phyloP scores from a whole-genome alignment of 1,284 basidiomycete genomes.

The Puccinia brachypodii region DNA sequence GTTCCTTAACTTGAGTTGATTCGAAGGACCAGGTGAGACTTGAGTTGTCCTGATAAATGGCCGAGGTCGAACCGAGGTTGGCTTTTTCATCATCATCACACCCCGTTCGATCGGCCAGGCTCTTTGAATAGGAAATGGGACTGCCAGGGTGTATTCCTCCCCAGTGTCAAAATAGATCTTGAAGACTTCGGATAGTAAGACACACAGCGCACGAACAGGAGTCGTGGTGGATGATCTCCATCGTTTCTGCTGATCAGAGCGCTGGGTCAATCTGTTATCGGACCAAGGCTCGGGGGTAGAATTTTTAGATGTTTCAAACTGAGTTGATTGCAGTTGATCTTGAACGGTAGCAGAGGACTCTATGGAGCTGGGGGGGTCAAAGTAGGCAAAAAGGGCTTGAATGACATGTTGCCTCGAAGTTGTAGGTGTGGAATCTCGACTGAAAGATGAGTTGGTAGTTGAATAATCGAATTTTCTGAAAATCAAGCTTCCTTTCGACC shows the following conservation, averaged over 20 bases:
- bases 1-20: constrained; percentile 63
- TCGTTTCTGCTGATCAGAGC: constrained; percentile 23
- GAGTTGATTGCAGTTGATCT: constrained; percentile 6
- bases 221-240: constrained; percentile 42
- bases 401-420: constrained; percentile 47
- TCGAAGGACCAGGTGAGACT: constrained; percentile 62
- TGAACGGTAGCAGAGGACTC: not conserved
- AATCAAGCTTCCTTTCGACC: constrained; percentile 45
- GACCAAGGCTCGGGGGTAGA: constrained; percentile 34
- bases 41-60: constrained; percentile 62
- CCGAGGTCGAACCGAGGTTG: constrained; percentile 37
- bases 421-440: not conserved
- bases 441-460: constrained; percentile 19
- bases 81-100: constrained; percentile 61
- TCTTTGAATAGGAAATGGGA: constrained; percentile 74
- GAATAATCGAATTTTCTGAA: constrained; percentile 47
- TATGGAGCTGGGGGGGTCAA: constrained; percentile 26
- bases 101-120: constrained; percentile 78
- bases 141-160: constrained; percentile 71
- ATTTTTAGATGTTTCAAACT: not conserved
- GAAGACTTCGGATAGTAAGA: constrained; percentile 73
- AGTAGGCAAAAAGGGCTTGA: constrained; percentile 43
- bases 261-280: constrained; percentile 28
- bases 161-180: constrained; percentile 74
- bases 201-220: constrained; percentile 65